Evolutionary conservation across 1,284 basidiomycete species (phyloP).

Genomic region (Malassezia psittaci): DNA sequence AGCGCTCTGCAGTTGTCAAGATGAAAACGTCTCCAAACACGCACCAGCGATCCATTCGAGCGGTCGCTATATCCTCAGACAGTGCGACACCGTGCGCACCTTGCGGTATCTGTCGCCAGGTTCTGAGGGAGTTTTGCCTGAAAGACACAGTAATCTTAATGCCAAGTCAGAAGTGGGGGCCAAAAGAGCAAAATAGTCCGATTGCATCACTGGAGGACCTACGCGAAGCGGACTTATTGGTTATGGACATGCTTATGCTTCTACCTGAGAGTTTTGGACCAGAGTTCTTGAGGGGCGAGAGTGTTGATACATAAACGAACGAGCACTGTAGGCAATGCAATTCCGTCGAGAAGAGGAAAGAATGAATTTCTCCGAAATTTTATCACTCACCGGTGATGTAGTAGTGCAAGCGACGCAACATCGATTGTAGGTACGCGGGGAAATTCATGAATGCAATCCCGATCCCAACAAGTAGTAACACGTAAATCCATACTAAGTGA

Average conservation of each 20-base stretch:
- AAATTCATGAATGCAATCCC: conserved; percentile 4
- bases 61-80: conserved; percentile 33
- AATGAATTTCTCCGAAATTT: too few species aligned
- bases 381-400: conserved; percentile 13
- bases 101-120: conserved; percentile 83
- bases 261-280: conserved; percentile 83
- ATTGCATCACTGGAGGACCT: conserved; percentile 13
- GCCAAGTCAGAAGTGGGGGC: conserved; percentile 24
- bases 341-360: too few species aligned
- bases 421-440: conserved; percentile 4
- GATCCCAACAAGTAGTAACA: not conserved
- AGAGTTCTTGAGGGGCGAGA: conserved; percentile 47
- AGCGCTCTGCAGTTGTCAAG: conserved; percentile 38
- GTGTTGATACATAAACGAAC: not conserved
- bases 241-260: conserved; percentile 60
- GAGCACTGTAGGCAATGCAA: not conserved
- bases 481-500: conserved; percentile 10
- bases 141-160: conserved; percentile 65
- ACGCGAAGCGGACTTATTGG: conserved; percentile 43
- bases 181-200: not conserved
- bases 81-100: conserved; percentile 33
- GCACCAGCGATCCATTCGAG: conserved; percentile 25
- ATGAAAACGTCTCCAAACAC: conserved; percentile 19
- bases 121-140: conserved; percentile 74
- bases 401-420: conserved; percentile 14